phyloP scores from a whole-genome alignment of 78 protist species.

The Dictyostelium discoideum region DNA sequence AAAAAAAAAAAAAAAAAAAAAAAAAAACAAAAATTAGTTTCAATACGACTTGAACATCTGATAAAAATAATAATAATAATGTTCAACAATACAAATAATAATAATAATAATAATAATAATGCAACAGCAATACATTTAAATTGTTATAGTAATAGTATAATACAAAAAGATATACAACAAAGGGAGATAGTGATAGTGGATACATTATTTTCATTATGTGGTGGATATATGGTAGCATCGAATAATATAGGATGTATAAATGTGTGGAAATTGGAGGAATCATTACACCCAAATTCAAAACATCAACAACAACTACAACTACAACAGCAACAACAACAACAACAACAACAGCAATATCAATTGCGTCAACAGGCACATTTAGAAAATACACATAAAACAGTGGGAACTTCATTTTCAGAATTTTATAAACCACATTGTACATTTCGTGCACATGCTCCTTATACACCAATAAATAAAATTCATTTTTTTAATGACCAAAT shows the following conservation, averaged over 20 bases:
- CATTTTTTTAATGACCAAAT: conserved; percentile 13
- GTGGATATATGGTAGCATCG: conserved; percentile 40
- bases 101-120: background rate
- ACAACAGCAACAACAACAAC: conserved; percentile 8
- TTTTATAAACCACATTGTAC: background rate
- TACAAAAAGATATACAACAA: conserved; percentile 32
- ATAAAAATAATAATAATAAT: background rate
- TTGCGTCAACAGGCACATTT: background rate
- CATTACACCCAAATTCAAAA: background rate
- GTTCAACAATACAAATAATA: background rate
- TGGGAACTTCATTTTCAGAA: background rate
- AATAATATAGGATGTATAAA: conserved; percentile 49
- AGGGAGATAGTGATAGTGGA: conserved; percentile 11
- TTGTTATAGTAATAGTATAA: background rate
- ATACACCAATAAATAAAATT: conserved; percentile 34
- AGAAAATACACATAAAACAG: background rate
- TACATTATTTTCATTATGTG: conserved; percentile 44
- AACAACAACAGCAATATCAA: background rate
- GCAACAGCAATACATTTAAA: background rate
- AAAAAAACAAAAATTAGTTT: too few species aligned
- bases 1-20: too few species aligned
- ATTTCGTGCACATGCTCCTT: background rate
- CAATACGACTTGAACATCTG: too few species aligned
- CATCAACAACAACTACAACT: background rate
- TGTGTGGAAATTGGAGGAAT: conserved; percentile 41